Percentiles rank a stretch among this genome's conserved stretches.
Conservation (phyloP, 345 rosid species). For the Eucalyptus sp. region DNA sequence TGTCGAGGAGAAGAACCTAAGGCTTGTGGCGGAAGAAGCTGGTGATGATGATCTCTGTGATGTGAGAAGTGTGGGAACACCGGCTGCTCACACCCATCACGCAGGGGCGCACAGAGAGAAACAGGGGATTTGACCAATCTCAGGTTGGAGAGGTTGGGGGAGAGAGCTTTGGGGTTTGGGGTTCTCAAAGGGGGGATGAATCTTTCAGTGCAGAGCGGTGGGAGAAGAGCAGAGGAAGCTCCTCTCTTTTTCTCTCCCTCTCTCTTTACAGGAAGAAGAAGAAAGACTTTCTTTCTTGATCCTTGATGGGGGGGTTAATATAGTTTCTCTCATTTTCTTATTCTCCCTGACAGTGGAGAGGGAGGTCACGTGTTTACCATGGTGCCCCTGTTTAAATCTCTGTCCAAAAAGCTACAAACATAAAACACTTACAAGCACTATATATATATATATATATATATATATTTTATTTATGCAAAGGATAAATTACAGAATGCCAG, state of each 20-base stretch:
- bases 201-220: neutral
- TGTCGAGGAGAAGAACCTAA: neutral
- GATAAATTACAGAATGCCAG: neutral
- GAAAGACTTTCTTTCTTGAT: neutral
- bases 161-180: neutral
- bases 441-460: too few species aligned
- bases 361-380: neutral
- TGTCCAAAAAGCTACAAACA: neutral
- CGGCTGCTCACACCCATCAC: constrained; percentile 58
- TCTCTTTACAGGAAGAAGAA: neutral
- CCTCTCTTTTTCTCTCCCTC: neutral
- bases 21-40: constrained; percentile 68
- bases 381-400: constrained; percentile 7
- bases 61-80: constrained; percentile 59
- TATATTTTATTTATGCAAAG: neutral
- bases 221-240: neutral
- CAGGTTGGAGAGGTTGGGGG: neutral
- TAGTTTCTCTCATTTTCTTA: neutral
- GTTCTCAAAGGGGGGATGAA: neutral
- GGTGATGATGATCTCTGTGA: constrained; percentile 66
- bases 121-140: neutral
- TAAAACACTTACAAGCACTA: neutral
- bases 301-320: neutral
- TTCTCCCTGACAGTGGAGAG: neutral
- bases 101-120: constrained; percentile 9